Conservation (phyloP, 768 basidiomycete species). For the Psilocybe sp. region DNA sequence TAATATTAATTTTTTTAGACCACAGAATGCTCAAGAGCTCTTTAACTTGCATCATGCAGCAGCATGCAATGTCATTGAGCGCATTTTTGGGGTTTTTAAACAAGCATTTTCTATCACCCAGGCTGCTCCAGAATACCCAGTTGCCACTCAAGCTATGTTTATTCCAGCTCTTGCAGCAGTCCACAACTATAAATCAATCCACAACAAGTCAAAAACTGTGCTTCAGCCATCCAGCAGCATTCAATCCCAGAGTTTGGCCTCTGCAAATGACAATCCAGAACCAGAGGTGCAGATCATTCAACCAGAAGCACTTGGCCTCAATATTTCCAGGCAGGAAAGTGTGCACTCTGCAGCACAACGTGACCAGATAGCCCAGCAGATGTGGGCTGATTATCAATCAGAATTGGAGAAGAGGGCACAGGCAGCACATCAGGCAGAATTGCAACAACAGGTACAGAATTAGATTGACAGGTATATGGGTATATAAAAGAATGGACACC, state of each 20-base stretch:
- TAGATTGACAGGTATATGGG: not conserved
- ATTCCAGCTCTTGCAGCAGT: conserved; percentile 18
- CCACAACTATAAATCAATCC: conserved; percentile 29
- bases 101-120: conserved; percentile 14
- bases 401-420: conserved; percentile 2
- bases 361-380: conserved; percentile 15
- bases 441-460: conserved; percentile 2
- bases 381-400: conserved; percentile 11
- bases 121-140: conserved; percentile 15
- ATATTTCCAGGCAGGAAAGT: conserved; percentile 8
- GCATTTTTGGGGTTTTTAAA: conserved; percentile 34
- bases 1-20: conserved; percentile 19
- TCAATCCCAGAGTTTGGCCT: conserved; percentile 2
- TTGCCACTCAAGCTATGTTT: conserved; percentile 19
- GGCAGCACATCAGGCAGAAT: too few species aligned
- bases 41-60: conserved; percentile 34
- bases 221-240: conserved; percentile 16
- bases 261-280: not conserved
- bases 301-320: conserved; percentile 6
- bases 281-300: conserved; percentile 1
- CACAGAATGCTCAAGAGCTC: conserved; percentile 28
- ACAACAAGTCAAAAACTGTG: conserved; percentile 18
- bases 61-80: conserved; percentile 32
- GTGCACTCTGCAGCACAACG: conserved; percentile 4
- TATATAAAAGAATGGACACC: not conserved